Percentiles rank a stretch among this genome's conserved stretches.
Conservation (phyloP, 2,329 filamentous ascomycete genomes). For the Pestalotiopsis sp. region DNA sequence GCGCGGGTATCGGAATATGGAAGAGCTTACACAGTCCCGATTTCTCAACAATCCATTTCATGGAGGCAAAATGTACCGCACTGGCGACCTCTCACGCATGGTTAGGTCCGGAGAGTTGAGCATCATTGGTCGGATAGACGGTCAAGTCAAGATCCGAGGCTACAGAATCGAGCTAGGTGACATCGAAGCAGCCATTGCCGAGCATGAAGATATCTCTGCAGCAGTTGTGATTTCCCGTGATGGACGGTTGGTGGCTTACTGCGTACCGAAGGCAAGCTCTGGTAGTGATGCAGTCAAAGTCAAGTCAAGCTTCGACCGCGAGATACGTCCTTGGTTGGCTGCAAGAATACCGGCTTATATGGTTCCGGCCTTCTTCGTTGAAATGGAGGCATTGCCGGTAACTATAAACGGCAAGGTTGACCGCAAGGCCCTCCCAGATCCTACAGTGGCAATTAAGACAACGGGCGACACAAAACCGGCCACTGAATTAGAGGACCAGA, state of each 20-base stretch:
- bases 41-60: slow-evolving; percentile 28
- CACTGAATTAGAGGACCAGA: slow-evolving; percentile 23
- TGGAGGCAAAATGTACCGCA: slow-evolving; percentile 26
- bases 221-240: slow-evolving; percentile 28
- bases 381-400: slow-evolving; percentile 26
- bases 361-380: slow-evolving; percentile 31
- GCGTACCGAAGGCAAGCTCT: slow-evolving; percentile 15
- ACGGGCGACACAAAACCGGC: slow-evolving; percentile 9
- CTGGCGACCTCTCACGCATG: slow-evolving; percentile 26
- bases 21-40: slow-evolving; percentile 19
- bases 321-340: slow-evolving; percentile 27
- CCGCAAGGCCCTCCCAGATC: slow-evolving; percentile 29
- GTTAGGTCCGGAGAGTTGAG: slow-evolving; percentile 19
- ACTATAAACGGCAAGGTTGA: slow-evolving; percentile 28
- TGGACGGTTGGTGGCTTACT: slow-evolving; percentile 33
- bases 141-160: slow-evolving; percentile 32
- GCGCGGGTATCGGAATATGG: slow-evolving; percentile 33
- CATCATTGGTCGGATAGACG: slow-evolving; percentile 27
- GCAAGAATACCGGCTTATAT: slow-evolving; percentile 28
- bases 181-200: slow-evolving; percentile 27
- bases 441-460: slow-evolving; percentile 14
- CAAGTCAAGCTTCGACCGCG: slow-evolving; percentile 12
- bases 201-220: slow-evolving; percentile 22
- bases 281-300: background rate
- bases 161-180: slow-evolving; percentile 32